Evolutionary conservation across 768 basidiomycete genomes (phyloP), one percentile per base, ranked within the genome.

Genomic region (Suillus lakei): DNA sequence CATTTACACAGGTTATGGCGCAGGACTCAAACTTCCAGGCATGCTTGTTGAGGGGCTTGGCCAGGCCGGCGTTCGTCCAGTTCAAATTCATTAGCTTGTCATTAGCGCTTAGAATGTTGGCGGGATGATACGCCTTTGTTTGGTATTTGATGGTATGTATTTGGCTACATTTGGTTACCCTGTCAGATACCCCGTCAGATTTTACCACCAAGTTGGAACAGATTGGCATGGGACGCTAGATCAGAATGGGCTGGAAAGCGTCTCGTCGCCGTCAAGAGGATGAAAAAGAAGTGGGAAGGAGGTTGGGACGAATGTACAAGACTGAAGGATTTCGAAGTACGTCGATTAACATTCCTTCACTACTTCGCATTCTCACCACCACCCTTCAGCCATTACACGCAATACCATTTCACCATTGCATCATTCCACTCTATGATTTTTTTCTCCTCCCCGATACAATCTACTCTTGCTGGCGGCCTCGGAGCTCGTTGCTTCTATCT

Each of bases 361-460:
- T 60, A 63, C 30, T 67, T 46, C 69, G 55, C 51, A 69, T 72
- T 69, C 32, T 54, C 64, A 43, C 66, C n/a, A n/a, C 48, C 16
- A 46, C 67, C 61, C 63, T 63, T 59, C 30, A 99, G 96, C 98
- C 98, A 30, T 84, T 99, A 67, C 93, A 95, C 62, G 89, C 90
- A 67, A 98, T 99, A 74, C 91, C 96, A 39, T 91, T 92, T 75
- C 98, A 99, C 79, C 93, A 93, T 32, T 96, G 97, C 76, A 95
- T 99, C 80, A 98, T 99, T 77, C 97, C 98, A 65, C 85, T 99
- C 70, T 99, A 99, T 84, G 98, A 99, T 80, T 96, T 95, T 74
- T 99, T 99, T 83, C 92, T 99, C 70, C 88, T 96, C n/a, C 98
- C 98, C 5, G 87, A 90, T 70, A 87, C 94, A 66, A 95, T 90